Evolutionary conservation across 352 stramenopile genomes (phyloP).

Genomic region (Phytophthora palmivora): DNA sequence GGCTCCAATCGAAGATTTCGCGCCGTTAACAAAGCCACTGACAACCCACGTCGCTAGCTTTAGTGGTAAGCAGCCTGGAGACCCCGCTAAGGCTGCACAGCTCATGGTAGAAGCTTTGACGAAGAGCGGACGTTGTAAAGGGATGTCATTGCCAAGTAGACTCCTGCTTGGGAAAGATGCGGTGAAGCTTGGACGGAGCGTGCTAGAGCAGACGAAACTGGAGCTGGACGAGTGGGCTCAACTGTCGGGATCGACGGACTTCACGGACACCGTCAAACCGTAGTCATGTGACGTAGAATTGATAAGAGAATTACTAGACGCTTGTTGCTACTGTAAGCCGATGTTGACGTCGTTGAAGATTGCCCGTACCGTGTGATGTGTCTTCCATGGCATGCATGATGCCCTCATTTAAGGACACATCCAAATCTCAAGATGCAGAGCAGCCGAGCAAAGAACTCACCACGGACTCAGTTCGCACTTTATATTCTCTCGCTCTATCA

Average conservation of each 20-base stretch:
- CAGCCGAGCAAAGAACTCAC: conserved; percentile 2
- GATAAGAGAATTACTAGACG: conserved; percentile 11
- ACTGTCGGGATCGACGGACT: conserved; percentile 34
- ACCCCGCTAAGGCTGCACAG: conserved; percentile 35
- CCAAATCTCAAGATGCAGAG: conserved; percentile 19
- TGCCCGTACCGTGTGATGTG: conserved; percentile 20
- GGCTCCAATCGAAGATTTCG: conserved; percentile 36
- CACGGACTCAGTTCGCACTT: conserved; percentile 10
- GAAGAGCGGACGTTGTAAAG: conserved; percentile 41
- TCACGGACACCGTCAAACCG: conserved; percentile 19
- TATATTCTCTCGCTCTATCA: conserved; percentile 16
- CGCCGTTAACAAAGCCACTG: conserved; percentile 29
- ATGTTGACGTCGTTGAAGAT: conserved; percentile 15
- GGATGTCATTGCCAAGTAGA: conserved; percentile 34
- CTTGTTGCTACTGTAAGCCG: conserved; percentile 1
- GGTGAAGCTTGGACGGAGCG: conserved; percentile 27
- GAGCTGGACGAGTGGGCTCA: conserved; percentile 38
- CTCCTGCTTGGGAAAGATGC: conserved; percentile 38
- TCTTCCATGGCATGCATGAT: conserved; percentile 5
- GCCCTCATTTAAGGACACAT: conserved; percentile 1
- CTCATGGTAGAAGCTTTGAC: conserved; percentile 47
- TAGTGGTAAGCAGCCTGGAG: conserved; percentile 45
- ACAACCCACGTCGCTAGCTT: conserved; percentile 34
- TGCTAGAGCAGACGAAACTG: conserved; percentile 26
- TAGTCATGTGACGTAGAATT: conserved; percentile 17